Base-by-base conservation (phyloP, 352 stramenopile genomes). In the Phytophthora parvispora region DNA sequence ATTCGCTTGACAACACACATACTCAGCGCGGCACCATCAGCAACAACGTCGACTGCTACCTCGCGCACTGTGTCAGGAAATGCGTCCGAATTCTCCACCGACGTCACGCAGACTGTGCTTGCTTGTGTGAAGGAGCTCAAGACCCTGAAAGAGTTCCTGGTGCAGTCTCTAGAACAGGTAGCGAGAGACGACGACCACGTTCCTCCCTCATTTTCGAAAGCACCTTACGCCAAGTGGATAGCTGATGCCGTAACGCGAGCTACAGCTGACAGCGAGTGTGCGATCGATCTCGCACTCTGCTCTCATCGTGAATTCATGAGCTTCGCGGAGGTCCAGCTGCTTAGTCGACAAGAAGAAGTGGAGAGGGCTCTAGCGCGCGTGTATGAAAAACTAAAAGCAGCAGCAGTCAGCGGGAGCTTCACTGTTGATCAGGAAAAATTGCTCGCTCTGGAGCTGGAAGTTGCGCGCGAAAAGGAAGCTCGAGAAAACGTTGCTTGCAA, bases 101-200 rank as follows among this genome's bases (percentile, higher is more conserved):
- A 89, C 16, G 62, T 89, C 27, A 90, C 80, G 6, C 83, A 93
- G 56, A 72, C 78, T 0, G 86, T 93, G 6, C 61, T 92, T 20
- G 69, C 69, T 38, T 90, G 83, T 34, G 84, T 92, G 13, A 90
- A 91, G 57, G 86, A 93, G 52, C 82, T 93, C 54, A 92, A 92
- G 58, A 68, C 68, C 20, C 67, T 93, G 40, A 92, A 92, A 59
- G 86, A 93, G 34, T 91, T 75, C 58, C 60, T 93, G 50, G 72
- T 87, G 20, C 64, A 85, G 42, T 90, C 85, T 32, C 71, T 93
- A 4, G 81, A 91, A 28, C 66, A 88, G 57, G 64, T 84, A 38
- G 69, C 70, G 13, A 64, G 47, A 24, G 69, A 77, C 40, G 66
- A 79, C 6, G 68, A 55, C 6, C 52, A 69, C 3, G 25, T 49